Conservation (phyloP, 225 moss, liverwort and hornwort species). For the Rhytidiadelphus loreus region DNA sequence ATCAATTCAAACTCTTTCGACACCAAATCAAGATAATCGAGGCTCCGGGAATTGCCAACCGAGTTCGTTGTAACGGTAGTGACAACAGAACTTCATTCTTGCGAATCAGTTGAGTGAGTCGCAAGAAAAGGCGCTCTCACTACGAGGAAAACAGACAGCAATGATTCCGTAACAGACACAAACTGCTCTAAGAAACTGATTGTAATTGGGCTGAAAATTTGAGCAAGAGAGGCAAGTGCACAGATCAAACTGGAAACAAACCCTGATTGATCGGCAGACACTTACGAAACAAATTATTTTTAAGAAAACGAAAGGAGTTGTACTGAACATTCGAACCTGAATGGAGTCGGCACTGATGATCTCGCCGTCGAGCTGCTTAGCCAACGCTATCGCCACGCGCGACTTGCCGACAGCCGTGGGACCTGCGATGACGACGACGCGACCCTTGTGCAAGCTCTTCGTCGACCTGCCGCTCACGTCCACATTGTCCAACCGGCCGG, state of each 20-base stretch:
- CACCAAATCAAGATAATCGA: not conserved
- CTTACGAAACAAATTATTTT: not conserved
- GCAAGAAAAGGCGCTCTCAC: not conserved
- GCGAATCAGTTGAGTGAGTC: not conserved
- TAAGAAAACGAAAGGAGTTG: not conserved
- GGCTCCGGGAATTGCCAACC: not conserved
- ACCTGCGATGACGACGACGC: conserved; percentile 40
- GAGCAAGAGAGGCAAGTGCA: not conserved
- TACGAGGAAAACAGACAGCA: not conserved
- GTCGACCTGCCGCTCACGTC: not conserved
- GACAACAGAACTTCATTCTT: not conserved
- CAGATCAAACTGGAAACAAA: not conserved
- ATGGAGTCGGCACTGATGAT: conserved; percentile 57
- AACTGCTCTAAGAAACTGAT: not conserved
- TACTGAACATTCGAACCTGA: conserved; percentile 5
- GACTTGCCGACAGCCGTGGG: conserved; percentile 54
- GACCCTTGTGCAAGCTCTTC: not conserved
- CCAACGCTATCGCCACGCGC: conserved; percentile 33
- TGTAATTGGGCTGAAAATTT: not conserved
- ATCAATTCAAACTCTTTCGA: not conserved
- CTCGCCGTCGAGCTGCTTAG: conserved; percentile 41
- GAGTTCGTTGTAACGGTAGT: not conserved
- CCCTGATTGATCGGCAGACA: not conserved
- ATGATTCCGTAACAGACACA: not conserved
- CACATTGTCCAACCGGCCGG: not conserved